Conservation (phyloP, 257 asterid genomes). For the Nicotiana noctiflora region DNA sequence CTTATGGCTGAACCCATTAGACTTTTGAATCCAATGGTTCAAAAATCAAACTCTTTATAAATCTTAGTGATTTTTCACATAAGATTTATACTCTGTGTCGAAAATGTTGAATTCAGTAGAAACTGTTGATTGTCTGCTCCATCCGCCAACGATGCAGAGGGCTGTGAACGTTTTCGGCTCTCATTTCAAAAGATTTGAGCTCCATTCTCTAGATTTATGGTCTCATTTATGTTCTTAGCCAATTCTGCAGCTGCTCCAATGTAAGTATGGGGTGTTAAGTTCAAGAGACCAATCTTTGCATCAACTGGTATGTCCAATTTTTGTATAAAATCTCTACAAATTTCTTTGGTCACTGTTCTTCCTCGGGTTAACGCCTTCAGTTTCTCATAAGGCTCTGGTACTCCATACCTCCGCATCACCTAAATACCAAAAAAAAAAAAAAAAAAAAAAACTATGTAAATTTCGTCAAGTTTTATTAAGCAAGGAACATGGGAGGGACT, state of each 20-base stretch:
- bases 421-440: slow-evolving; percentile 9
- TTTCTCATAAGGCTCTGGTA: slow-evolving; percentile 92
- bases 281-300: slow-evolving; percentile 56
- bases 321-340: slow-evolving; percentile 61
- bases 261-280: slow-evolving; percentile 72
- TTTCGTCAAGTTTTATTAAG: background rate
- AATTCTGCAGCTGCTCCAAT: slow-evolving; percentile 46
- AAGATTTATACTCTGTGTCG: background rate
- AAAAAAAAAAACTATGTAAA: background rate
- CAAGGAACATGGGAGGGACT: background rate
- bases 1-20: background rate
- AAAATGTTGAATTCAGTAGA: background rate
- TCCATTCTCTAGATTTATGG: slow-evolving; percentile 22
- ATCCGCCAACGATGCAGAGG: background rate
- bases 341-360: slow-evolving; percentile 62
- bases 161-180: background rate
- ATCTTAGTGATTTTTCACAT: background rate
- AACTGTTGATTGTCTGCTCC: background rate
- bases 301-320: slow-evolving; percentile 58
- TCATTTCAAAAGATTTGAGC: slow-evolving; percentile 2
- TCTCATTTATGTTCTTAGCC: slow-evolving; percentile 27
- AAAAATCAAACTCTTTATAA: background rate
- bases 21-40: background rate
- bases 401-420: slow-evolving; percentile 90
- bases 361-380: slow-evolving; percentile 91